Evolutionary conservation across 2,329 filamentous ascomycete species (phyloP), one percentile per base, ranked within the genome.

Genomic region (Niveomyces coronatus): DNA sequence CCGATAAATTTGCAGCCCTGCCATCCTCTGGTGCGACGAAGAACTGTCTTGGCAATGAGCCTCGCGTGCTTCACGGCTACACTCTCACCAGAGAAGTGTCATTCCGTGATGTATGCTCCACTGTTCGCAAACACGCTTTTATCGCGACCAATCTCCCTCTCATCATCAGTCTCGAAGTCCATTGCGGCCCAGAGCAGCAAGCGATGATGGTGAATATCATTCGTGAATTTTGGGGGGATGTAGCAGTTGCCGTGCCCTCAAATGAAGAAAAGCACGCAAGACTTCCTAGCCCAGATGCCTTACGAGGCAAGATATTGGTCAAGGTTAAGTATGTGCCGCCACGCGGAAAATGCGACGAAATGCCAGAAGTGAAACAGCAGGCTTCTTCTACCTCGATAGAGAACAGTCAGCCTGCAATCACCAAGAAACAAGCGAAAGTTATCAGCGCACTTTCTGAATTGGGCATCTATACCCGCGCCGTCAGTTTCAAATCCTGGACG

Each of bases 131-230:
- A 40, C 75, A 80, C 50, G 87, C 83, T 1, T 96, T 96, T 51
- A 62, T 72, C 3, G 74, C 68, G 4, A 80, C 75, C 15, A 79
- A 89, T 44, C 65, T 94, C 14, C 91, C 91, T 0, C 67, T 98
- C n/a, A 89, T 96, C 43, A 82, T 95, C 49, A 94, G 86, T 53
- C 71, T 98, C 22, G 91, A 98, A 59, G 85, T 96, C 0, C 91
- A 96, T 62, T 87, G 86, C 46, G 70, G 69, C 44, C 62, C 76
- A 0, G 72, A 81, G 40, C 91, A 98, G 60, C 91, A 98, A 57
- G 74, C 83, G 46, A 71, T 81, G 41, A 95, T 96, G 85, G 87
- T 94, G 5, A 71, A 83, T 44, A 94, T 96, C 51, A 95, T 98
- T 77, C 71, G 79, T 45, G 76, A 93, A 44, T 76, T 76, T 18